Evolutionary conservation across 352 stramenopile species (phyloP).

Genomic region (Phytophthora sansomeana): DNA sequence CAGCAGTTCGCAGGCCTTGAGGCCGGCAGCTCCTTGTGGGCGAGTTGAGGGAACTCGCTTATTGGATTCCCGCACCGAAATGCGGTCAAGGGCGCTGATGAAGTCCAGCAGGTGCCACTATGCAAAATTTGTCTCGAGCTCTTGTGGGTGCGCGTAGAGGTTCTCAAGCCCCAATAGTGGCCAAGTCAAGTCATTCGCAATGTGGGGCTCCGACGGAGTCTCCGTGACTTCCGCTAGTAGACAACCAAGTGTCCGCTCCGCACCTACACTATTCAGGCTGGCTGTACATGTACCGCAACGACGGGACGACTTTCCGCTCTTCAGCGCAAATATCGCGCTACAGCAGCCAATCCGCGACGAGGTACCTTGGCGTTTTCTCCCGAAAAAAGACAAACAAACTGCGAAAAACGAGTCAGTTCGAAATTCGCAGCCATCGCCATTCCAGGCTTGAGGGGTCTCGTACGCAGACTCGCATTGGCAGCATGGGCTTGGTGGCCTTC

Average conservation of each 20-base stretch:
- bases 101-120: background rate
- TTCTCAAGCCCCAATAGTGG: too few relatives aligned
- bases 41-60: slow-evolving; percentile 3
- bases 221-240: too few relatives aligned
- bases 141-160: background rate
- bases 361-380: slow-evolving; percentile 11
- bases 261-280: too few relatives aligned
- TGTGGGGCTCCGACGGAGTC: too few relatives aligned
- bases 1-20: background rate
- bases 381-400: too few relatives aligned
- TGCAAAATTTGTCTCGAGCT: slow-evolving; percentile 5
- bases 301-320: too few relatives aligned
- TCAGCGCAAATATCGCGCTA: background rate
- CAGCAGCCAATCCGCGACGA: background rate
- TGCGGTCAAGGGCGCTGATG: background rate
- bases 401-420: slow-evolving; percentile 44
- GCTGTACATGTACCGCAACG: too few relatives aligned
- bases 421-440: slow-evolving; percentile 28
- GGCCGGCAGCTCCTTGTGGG: too few relatives aligned
- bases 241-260: too few relatives aligned
- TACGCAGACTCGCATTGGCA: too few relatives aligned
- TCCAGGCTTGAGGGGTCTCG: slow-evolving; percentile 19
- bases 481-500: slow-evolving; percentile 42
- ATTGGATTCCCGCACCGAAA: slow-evolving; percentile 5
- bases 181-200: too few relatives aligned